Base-by-base conservation (phyloP, 495 filamentous ascomycete species). In the Acidomyces sp. region DNA sequence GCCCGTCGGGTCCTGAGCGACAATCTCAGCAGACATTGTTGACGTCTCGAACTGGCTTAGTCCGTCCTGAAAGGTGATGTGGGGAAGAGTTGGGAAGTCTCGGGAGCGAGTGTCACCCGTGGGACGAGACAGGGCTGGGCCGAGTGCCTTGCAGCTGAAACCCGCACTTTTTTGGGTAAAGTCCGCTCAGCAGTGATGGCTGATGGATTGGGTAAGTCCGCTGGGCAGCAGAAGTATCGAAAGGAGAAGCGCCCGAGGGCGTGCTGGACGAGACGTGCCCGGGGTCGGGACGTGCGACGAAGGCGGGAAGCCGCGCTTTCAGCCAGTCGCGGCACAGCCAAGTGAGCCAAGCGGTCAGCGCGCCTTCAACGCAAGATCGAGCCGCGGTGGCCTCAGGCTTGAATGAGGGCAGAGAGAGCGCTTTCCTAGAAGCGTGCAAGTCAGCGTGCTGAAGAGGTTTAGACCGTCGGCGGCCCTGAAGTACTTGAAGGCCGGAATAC, bases 1-100 rank as follows among this genome's bases (percentile, higher is more conserved):
- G 31, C 4, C 46, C 18, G 41, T 46, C 23, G 41, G 42, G 21
- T 51, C 48, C 36, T 51, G 48, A 7, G 30, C 21, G 17, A 46
- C 38, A 33, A 51, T 51, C 20, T 51, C 48, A 27, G 42, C 48
- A 16, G 42, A 41, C 42, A 41, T 46, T 23, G 12, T 36, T 35
- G 13, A 15, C 7, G 31, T 17, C 7, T 34, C 31, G 6, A 34
- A 17, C 31, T 9, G 15, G 6, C 18, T 9, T 34, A 6, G 31
- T 34, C 7, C 31, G 6, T 15, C 18, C 12, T 17, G 9, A 6
- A 17, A 17, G 18, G n/a, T 6, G 31, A 34, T 28, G 26, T 28
- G 26, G 13, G 13, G 26, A 28, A 13, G 26, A 7, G 7, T 13
- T 7, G 7, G 7, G 26, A 13, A 28, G 26, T 28, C 26, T 28